Percentiles rank a stretch among this genome's conserved stretches.
Conservation (phyloP, 2,329 filamentous ascomycete species). For the Clarireedia sp. region DNA sequence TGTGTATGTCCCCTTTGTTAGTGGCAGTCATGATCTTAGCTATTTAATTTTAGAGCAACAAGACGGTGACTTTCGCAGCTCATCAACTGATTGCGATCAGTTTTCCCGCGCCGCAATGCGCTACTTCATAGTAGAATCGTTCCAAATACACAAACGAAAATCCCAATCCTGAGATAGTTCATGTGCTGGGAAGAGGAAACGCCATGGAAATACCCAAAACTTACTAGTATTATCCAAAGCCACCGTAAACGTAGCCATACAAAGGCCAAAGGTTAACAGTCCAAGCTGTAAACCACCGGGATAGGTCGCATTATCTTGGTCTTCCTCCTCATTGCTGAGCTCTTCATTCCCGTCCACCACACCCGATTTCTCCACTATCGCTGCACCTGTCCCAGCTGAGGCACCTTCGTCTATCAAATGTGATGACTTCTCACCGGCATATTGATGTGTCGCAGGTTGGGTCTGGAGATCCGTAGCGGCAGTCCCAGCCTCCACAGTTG, state of each 20-base stretch:
- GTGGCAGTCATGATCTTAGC: no score
- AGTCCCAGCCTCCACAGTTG: not conserved
- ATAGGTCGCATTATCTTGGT: slow-evolving; percentile 16
- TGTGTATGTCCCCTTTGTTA: no score
- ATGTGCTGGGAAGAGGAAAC: no score
- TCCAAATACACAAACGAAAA: no score
- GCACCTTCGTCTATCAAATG: slow-evolving; percentile 1
- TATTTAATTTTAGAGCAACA: not conserved
- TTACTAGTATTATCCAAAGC: slow-evolving; percentile 29
- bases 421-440: not conserved
- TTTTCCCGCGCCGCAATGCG: no score
- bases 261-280: slow-evolving; percentile 40
- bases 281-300: slow-evolving; percentile 23
- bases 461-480: not conserved
- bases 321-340: not conserved
- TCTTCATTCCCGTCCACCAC: slow-evolving; percentile 1
- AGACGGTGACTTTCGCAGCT: not conserved
- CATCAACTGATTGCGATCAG: no score
- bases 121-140: no score
- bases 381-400: not conserved
- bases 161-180: no score
- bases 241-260: slow-evolving; percentile 32
- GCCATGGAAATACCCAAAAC: not conserved
- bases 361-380: not conserved
- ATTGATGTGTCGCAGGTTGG: not conserved